These are phyloP conservation scores for Cryphonectria radicalis DNA, from an alignment of 2,329 filamentous ascomycete genomes.

Conservation along the genomic window DNA sequence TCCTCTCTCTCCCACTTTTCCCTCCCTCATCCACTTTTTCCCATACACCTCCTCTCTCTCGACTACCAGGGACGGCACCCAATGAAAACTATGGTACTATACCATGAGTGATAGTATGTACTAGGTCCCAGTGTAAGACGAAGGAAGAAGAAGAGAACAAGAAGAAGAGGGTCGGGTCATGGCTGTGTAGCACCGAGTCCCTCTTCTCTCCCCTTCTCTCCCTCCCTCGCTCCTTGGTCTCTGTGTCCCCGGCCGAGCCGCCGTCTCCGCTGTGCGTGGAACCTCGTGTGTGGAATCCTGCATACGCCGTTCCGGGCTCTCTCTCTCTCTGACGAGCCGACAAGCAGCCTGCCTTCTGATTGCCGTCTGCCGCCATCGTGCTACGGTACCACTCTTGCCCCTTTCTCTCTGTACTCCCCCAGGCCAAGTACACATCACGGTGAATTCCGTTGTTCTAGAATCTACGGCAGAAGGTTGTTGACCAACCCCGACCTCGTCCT, in stretches of 20 bases:
- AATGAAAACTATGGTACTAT: background rate
- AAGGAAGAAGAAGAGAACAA: background rate
- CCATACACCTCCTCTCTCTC: background rate
- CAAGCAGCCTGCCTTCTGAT: background rate
- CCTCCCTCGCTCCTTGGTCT: background rate
- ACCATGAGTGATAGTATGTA: background rate
- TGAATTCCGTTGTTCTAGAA: background rate
- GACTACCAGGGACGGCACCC: background rate
- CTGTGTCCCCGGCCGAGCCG: slow-evolving; percentile 26
- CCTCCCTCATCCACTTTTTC: background rate
- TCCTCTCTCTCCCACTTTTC: background rate
- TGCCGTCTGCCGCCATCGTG: background rate
- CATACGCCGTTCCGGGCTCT: slow-evolving; percentile 11
- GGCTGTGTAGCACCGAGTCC: background rate
- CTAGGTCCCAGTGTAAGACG: background rate
- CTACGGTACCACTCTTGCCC: background rate
- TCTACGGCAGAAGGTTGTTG: background rate
- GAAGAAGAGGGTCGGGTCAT: background rate
- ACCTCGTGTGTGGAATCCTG: slow-evolving; percentile 27
- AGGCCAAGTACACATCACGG: background rate
- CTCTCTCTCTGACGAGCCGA: background rate
- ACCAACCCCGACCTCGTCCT: background rate
- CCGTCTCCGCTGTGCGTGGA: slow-evolving; percentile 29
- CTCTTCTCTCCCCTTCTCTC: background rate
- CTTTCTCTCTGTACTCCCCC: background rate